Evolutionary conservation across 805 yeast species (phyloP), one percentile per base, ranked within the genome.

Genomic region (Candida germanica): DNA sequence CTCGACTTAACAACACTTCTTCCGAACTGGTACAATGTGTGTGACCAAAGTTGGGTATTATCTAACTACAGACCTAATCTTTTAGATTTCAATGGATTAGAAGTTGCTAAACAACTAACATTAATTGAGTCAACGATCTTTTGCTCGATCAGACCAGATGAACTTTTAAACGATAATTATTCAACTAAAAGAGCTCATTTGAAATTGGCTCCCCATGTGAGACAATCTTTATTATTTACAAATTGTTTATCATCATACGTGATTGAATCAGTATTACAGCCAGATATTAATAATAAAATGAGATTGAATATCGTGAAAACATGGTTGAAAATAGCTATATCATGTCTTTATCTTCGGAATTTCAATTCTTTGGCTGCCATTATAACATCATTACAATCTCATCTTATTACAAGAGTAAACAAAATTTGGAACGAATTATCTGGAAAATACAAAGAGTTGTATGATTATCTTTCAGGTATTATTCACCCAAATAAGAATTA

Each of bases 311-410:
- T 79, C 36, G 54, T 83, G 23, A 79, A 79, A 47, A 71, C 77
- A 10, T 85, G 95, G 94, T 59, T 85, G 39, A 82, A 82, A 50
- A 70, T 84, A 22, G 85, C 87, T 0, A 66, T 82, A 35, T 80
- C 88, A 1, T 80, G 88, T 46, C 66, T 81, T 27, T 82, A 83
- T 49, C 67, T 84, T 54, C 66, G 88, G 41, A 85, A 85, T 53
- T 84, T 79, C 63, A 85, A 85, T 52, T 80, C 93, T 0, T 63
- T 85, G 43, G 89, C 91, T 2, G 82, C 91, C 1, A 81, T 85
- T 30, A 77, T 85, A 64, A 83, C 88, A 1, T 72, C 88, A 1
- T 63, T 85, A 43, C 94, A 85, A 53, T 80, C 83, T 34, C 85
- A 81, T 53, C 69, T 81, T 27, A 62, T 85, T 27, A 78, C 87